Conservation (phyloP, 1,284 basidiomycete genomes). For the Cryptococcus sp. region DNA sequence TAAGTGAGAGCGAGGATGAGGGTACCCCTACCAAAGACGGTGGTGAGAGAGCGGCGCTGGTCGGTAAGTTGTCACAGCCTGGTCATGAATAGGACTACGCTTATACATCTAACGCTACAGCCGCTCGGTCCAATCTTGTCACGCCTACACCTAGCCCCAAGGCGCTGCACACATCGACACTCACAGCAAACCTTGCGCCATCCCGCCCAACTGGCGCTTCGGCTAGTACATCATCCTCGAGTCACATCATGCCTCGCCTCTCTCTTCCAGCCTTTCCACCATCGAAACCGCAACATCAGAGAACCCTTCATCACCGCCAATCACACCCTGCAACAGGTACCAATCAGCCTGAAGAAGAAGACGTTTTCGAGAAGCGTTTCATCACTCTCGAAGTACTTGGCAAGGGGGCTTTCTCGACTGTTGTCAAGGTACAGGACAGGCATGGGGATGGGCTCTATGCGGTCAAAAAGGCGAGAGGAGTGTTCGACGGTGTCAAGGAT, state of each 20-base stretch:
- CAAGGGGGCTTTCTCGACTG: constrained; percentile 91
- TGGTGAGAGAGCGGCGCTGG: constrained; percentile 20
- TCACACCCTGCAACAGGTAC: constrained; percentile 43
- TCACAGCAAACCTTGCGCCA: constrained; percentile 8
- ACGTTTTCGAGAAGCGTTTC: constrained; percentile 59
- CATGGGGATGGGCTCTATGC: constrained; percentile 68
- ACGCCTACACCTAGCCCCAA: constrained; percentile 35
- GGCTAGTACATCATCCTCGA: constrained; percentile 8
- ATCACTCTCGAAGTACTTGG: constrained; percentile 80
- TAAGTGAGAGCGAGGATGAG: constrained; percentile 48
- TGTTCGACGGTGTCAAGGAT: constrained; percentile 87
- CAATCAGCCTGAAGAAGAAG: constrained; percentile 38
- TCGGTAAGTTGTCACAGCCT: constrained; percentile 13
- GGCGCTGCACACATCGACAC: constrained; percentile 3
- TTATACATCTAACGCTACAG: constrained; percentile 6
- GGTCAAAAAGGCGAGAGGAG: constrained; percentile 86
- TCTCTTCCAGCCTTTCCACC: constrained; percentile 49
- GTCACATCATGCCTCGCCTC: constrained; percentile 41
- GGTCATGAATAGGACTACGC: not conserved
- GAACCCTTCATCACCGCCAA: constrained; percentile 50
- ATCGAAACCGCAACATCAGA: constrained; percentile 34
- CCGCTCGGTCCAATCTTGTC: constrained; percentile 18
- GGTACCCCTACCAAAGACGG: constrained; percentile 50
- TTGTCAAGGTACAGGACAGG: constrained; percentile 82
- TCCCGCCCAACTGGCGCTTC: constrained; percentile 10